These are phyloP conservation scores for Penicillium corylophilum DNA, from an alignment of 2,329 filamentous ascomycete genomes.

Conservation along the genomic window DNA sequence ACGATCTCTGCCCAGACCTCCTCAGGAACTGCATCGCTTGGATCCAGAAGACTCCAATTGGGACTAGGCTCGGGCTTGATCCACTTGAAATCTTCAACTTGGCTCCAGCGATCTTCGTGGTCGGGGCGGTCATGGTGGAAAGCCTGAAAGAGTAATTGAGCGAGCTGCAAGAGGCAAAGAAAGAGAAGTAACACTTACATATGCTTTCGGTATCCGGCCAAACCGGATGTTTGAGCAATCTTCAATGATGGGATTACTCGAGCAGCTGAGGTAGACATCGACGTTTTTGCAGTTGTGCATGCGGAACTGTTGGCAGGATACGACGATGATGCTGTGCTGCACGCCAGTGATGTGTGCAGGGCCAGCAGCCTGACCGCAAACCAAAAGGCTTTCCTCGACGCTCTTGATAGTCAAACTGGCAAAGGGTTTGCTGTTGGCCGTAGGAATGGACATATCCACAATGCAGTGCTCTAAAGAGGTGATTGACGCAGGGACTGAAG, in stretches of 20 bases:
- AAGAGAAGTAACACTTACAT: conserved; percentile 56
- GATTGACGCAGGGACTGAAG: conserved; percentile 71
- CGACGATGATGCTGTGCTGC: conserved; percentile 70
- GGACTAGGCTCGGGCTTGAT: conserved; percentile 81
- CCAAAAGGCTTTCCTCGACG: conserved; percentile 67
- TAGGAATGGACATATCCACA: conserved; percentile 74
- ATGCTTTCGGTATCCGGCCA: conserved; percentile 67
- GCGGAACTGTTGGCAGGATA: conserved; percentile 81
- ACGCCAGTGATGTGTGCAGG: conserved; percentile 80
- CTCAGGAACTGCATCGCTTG: conserved; percentile 58
- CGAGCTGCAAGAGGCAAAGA: no score
- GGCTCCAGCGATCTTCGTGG: conserved; percentile 71
- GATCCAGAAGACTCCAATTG: conserved; percentile 74
- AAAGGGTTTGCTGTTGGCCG: conserved; percentile 60
- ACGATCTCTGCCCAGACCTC: conserved; percentile 69
- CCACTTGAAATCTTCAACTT: conserved; percentile 98
- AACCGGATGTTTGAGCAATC: conserved; percentile 78
- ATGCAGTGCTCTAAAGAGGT: conserved; percentile 69
- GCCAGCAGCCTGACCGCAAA: conserved; percentile 76
- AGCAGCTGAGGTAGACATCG: conserved; percentile 78
- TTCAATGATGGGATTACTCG: conserved; percentile 89
- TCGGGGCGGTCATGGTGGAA: conserved; percentile 32
- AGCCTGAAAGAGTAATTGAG: conserved; percentile 25
- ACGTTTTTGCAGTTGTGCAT: conserved; percentile 85
- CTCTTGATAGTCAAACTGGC: conserved; percentile 69